Percentiles rank a stretch among this genome's conserved stretches.
Conservation (phyloP, 768 basidiomycete genomes). For the Pleurotus tuoliensis region DNA sequence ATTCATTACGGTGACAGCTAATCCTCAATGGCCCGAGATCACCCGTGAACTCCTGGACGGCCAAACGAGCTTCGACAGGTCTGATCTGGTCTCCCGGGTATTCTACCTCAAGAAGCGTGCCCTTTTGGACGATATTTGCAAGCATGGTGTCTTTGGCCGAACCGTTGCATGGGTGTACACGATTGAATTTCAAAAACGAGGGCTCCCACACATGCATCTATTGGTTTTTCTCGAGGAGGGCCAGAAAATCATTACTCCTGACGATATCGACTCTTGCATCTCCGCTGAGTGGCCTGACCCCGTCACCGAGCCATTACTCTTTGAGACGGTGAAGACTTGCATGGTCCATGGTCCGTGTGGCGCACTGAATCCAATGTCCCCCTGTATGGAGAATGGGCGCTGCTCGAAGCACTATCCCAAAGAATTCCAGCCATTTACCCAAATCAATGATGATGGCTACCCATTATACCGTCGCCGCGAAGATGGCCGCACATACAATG, state of each 20-base stretch:
- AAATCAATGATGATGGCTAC: conserved; percentile 31
- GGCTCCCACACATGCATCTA: conserved; percentile 52
- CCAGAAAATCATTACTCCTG: conserved; percentile 28
- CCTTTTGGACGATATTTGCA: conserved; percentile 29
- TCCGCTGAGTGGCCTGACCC: conserved; percentile 34
- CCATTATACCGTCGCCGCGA: conserved; percentile 25
- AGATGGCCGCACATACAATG: conserved; percentile 6
- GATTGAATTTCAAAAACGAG: conserved; percentile 57
- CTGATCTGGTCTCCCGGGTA: conserved; percentile 42
- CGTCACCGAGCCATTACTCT: conserved; percentile 26
- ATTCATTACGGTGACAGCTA: too few relatives aligned
- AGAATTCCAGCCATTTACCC: conserved; percentile 23
- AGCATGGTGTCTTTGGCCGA: conserved; percentile 35
- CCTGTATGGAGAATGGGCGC: conserved; percentile 32
- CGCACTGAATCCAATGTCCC: conserved; percentile 11
- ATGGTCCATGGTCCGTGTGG: conserved; percentile 38
- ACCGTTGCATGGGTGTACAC: conserved; percentile 42
- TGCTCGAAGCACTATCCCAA: conserved; percentile 38
- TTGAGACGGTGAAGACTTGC: conserved; percentile 27
- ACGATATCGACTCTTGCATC: conserved; percentile 31
- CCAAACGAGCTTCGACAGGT: conserved; percentile 22
- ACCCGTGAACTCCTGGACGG: too few relatives aligned
- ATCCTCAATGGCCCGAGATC: too few relatives aligned
- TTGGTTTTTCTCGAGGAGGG: conserved; percentile 35
- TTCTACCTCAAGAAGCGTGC: conserved; percentile 40